Percentiles rank a stretch among this genome's conserved stretches.
These are phyloP conservation scores for Penicillium cosmopolitanum DNA, from an alignment of 495 filamentous ascomycete species.

Conservation along the genomic window DNA sequence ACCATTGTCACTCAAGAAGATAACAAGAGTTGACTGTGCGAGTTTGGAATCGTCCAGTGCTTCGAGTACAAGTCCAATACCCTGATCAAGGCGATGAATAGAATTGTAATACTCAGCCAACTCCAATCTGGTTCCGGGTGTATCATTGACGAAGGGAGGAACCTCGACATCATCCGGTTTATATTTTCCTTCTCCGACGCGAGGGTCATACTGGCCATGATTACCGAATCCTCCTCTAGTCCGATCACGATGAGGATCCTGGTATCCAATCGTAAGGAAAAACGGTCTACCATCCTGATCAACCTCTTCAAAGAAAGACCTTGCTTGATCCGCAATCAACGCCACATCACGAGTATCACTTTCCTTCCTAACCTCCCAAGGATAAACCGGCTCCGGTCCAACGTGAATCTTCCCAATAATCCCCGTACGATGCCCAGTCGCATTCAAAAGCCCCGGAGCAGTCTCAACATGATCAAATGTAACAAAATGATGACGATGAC, in stretches of 20 bases:
- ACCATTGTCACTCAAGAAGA: slow-evolving; percentile 49
- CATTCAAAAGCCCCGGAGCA: slow-evolving; percentile 35
- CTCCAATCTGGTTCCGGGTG: slow-evolving; percentile 36
- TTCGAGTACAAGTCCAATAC: slow-evolving; percentile 40
- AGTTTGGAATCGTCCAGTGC: slow-evolving; percentile 31
- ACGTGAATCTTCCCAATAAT: slow-evolving; percentile 50
- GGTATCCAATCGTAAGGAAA: slow-evolving; percentile 42
- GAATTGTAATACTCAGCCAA: slow-evolving; percentile 43
- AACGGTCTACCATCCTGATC: slow-evolving; percentile 30
- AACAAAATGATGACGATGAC: slow-evolving; percentile 33
- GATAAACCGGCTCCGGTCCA: slow-evolving; percentile 39
- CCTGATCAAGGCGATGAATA: slow-evolving; percentile 41
- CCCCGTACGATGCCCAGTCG: slow-evolving; percentile 38
- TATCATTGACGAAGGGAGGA: slow-evolving; percentile 35
- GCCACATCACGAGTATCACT: slow-evolving; percentile 39
- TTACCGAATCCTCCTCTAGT: slow-evolving; percentile 46
- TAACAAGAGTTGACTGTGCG: slow-evolving; percentile 37
- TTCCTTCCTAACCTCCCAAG: slow-evolving; percentile 38
- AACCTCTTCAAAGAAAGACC: slow-evolving; percentile 37
- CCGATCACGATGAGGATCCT: slow-evolving; percentile 44
- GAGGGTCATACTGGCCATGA: slow-evolving; percentile 15
- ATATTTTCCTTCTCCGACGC: slow-evolving; percentile 8
- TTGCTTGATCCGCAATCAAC: slow-evolving; percentile 34
- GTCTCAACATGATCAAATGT: slow-evolving; percentile 44
- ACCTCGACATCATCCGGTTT: slow-evolving; percentile 31